Evolutionary conservation across 2,329 filamentous ascomycete genomes (phyloP), one percentile per base, ranked within the genome.

Genomic region (Chlorencoelia australis): DNA sequence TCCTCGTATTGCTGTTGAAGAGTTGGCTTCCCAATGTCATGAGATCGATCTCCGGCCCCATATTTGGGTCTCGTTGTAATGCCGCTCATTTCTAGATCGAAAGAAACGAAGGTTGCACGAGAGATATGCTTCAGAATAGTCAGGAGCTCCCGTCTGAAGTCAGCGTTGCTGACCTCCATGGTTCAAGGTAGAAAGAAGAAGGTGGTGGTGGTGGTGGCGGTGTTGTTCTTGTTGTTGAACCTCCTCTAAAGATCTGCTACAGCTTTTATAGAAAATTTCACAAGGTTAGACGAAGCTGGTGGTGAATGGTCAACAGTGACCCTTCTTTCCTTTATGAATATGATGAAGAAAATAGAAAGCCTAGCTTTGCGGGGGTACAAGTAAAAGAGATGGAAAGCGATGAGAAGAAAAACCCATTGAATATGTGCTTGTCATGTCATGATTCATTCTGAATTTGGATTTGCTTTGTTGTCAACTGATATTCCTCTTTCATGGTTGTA

Each of bases 11-110:
- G 67, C 28, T 76, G 60, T 47, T 81, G 70, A 2, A 82, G 58
- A 3, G 66, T 67, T 20, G 66, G 65, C 39, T 64, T 65, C 22
- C 62, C 61, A 24, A 52, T 49, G 19, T 60, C 56, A 9, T 53
- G 46, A 20, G 45, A 51, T 24, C 55, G 55, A 32, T 46, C 52
- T 35, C 48, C 49, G 2, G 43, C 19, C 11, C 41, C 43, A 38
- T 50, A 46, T 38, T 50, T 52, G 10, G 50, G 48, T 29, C 60
- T 58, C 16, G 64, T 65, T 9, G 55, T 56, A 3, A 82, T 75
- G 2, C 78, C 78, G 10, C 76, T 80, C 30, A 82, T 68, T 55
- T 82, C 78, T 9, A 81, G 62, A 50, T 82, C 78, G 40, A 82
- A 63, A 3, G 75, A 64, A 9, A 82, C 69, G 47, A 80, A 81